Base-by-base conservation (phyloP, 371 early-diverging fungal species). In the Rhizopus sp. region DNA sequence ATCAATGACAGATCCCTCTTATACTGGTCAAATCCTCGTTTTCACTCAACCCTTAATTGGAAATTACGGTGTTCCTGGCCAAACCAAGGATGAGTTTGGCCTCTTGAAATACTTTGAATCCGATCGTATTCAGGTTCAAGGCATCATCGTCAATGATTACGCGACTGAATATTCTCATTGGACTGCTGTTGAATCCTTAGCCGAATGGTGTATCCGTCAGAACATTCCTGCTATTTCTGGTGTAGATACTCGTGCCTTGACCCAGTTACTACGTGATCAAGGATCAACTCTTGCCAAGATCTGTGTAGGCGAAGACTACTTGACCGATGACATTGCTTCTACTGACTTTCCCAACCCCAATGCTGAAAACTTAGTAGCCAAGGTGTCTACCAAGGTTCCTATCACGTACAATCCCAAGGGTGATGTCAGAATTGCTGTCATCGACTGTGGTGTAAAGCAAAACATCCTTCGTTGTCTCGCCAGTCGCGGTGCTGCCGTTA, bases 1-100 rank as follows among this genome's bases (percentile, higher is more conserved):
- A 75, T 93, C 96, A 31, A 80, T 96, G 75, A 97, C 97, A 10
- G 97, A 98, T 79, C 97, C 97, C 32, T 94, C 94, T 35, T 96
- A 96, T 76, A 84, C 89, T 53, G 97, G 96, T 13, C 96, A 98
- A 80, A 93, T 98, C 66, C 73, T 98, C 53, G 94, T 93, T 45
- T 73, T 94, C 57, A 94, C 95, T 46, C 93, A 90, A 74, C 95
- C 95, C 16, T 78, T 94, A 52, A 77, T 94, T 50, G 87, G 81
- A 75, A 97, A 96, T 80, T 96, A 97, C 73, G 97, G 97, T 66
- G 95, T 95, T 3, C 96, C 96, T 7, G 71, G 80, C 0, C 80
- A 78, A 30, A 58, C 72, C n/a, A 80, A 78, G 39, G 95, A 94
- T 73, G 72, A 86, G 59, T 84, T 80, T 50, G 95, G 93, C 4